Evolutionary conservation across 2,329 filamentous ascomycete genomes (phyloP), one percentile per base, ranked within the genome.

Genomic region (Fusarium scirpi): DNA sequence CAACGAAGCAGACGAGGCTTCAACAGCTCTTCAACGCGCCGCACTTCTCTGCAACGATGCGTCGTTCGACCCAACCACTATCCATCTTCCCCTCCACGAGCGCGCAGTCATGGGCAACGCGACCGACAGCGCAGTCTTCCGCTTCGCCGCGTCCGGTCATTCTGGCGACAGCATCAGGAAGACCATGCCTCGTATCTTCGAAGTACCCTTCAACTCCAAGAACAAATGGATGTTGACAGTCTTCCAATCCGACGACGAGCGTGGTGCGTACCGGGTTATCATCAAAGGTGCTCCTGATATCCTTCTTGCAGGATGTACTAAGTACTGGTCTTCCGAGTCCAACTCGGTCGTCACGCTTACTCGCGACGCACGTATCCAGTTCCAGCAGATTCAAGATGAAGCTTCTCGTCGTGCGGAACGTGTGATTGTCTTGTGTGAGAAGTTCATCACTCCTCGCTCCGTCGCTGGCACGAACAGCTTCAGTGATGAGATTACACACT

Each of bases 211-310:
- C 78, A 85, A 85, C 74, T 85, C 82, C 18, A 85, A 84, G 74
- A 85, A 83, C 71, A 85, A 85, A 60, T 85, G 80, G 77, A 84
- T 85, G 81, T 76, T 85, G n/a, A 82, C 80, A 0, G 71, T 79
- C n/a, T 79, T 78, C 47, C 64, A 69, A 8, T 62, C 76, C 16
- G 78, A 78, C 45, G 60, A 71, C 2, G 58, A 65, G 3, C 46
- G 59, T 15, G 72, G 67, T 11, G 47, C 74, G 13, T 84, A 82
- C 56, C 80, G 83, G 29, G 77, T 86, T 8, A 83, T 84, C 61
- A 81, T 87, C 70, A 87, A 87, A 76, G 85, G 85, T 32, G 85
- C 85, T 1, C 85, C 85, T 0, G 85, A 87, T 67, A 85, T 87
- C 20, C 78, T 87, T 1, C 68, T 82, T 8, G 71, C 76, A 1